Percentiles rank a stretch among this genome's conserved stretches.
Conservation (phyloP, 495 filamentous ascomycete genomes). For the Penicillium bialowiezense region DNA sequence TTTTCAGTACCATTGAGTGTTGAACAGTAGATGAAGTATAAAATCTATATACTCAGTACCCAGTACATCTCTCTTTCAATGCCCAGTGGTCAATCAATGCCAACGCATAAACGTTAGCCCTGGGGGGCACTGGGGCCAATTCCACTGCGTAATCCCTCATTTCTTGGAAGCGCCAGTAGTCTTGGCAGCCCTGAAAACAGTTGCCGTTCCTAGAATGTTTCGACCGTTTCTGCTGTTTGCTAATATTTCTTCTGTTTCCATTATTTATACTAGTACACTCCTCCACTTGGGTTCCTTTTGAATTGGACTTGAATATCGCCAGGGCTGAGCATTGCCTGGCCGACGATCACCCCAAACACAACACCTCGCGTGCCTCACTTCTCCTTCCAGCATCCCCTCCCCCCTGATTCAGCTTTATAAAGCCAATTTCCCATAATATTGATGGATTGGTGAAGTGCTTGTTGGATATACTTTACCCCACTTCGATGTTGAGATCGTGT, state of each 20-base stretch:
- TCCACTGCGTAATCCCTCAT: slow-evolving; percentile 5
- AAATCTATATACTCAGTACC: no score
- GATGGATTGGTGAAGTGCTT: slow-evolving; percentile 3
- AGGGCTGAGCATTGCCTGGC: slow-evolving; percentile 16
- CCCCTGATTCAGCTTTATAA: background rate
- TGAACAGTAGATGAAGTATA: no score
- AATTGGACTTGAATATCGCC: background rate
- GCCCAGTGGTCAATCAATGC: no score
- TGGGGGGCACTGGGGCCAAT: no score
- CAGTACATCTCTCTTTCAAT: no score
- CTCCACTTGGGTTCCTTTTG: background rate
- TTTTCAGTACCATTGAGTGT: background rate
- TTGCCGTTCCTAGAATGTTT: background rate
- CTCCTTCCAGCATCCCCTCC: background rate
- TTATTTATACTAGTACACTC: background rate
- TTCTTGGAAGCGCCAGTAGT: slow-evolving; percentile 4
- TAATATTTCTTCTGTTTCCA: background rate
- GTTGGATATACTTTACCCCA: slow-evolving; percentile 4
- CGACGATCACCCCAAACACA: slow-evolving; percentile 21
- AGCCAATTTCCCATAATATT: background rate
- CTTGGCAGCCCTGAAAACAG: slow-evolving; percentile 1
- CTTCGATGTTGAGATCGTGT: slow-evolving; percentile 16
- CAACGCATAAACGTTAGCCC: no score
- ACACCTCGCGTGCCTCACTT: slow-evolving; percentile 13
- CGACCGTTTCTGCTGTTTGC: no score